Percentiles rank a stretch among this genome's conserved stretches.
phyloP scores from a whole-genome alignment of 1,284 basidiomycete genomes.

The Sanghuangporus sanghuang region DNA sequence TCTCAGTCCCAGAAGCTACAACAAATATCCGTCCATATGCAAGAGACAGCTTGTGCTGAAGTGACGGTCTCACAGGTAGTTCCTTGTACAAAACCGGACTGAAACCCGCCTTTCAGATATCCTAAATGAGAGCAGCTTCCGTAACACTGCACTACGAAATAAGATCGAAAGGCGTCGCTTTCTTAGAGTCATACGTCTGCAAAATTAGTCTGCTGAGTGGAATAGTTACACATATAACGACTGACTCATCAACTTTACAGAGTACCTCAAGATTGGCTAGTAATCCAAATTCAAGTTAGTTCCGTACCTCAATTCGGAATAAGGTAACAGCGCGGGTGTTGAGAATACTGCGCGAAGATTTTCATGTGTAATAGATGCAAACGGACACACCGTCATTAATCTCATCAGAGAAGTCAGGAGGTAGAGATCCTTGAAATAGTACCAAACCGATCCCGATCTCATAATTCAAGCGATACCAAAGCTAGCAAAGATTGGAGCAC shows the following conservation, averaged over 20 bases:
- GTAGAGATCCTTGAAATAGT: background rate
- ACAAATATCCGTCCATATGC: background rate
- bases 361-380: background rate
- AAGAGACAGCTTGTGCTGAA: background rate
- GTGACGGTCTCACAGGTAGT: background rate
- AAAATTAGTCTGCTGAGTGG: too few relatives aligned
- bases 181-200: too few relatives aligned
- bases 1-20: background rate
- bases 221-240: too few relatives aligned
- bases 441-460: background rate
- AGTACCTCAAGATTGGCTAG: background rate
- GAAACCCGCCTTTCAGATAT: too few relatives aligned
- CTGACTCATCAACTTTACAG: background rate
- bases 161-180: too few relatives aligned
- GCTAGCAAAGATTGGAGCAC: background rate
- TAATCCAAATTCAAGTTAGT: background rate
- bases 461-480: background rate
- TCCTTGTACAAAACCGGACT: too few relatives aligned
- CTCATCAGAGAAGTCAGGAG: slow-evolving; percentile 1
- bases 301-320: background rate
- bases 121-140: too few relatives aligned
- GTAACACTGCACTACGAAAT: too few relatives aligned
- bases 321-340: background rate
- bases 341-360: background rate
- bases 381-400: background rate